phyloP scores from a whole-genome alignment of 108 stramenopile genomes.

The Discostella stelligeroides region DNA sequence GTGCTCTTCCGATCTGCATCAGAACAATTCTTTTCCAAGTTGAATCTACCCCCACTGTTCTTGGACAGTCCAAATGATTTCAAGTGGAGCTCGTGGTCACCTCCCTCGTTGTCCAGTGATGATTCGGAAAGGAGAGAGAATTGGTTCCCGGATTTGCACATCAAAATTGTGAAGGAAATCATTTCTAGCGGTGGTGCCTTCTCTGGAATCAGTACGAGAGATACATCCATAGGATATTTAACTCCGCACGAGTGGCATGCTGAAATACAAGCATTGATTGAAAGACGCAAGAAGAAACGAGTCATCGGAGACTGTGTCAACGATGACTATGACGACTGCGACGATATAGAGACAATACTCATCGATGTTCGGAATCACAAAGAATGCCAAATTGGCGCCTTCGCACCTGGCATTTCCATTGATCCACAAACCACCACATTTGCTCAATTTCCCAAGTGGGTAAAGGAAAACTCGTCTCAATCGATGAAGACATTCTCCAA shows the following conservation, averaged over 20 bases:
- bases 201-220: constrained; percentile 55
- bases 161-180: constrained; percentile 82
- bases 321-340: constrained; percentile 17
- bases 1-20: constrained; percentile 66
- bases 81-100: constrained; percentile 61
- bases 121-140: constrained; percentile 3
- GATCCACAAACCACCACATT: constrained; percentile 55
- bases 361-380: constrained; percentile 87
- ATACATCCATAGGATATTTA: constrained; percentile 75
- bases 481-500: neutral
- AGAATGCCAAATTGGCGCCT: constrained; percentile 78
- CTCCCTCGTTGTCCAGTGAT: constrained; percentile 2
- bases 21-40: constrained; percentile 48
- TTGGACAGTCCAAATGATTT: constrained; percentile 61
- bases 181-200: constrained; percentile 80
- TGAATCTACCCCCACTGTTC: constrained; percentile 38
- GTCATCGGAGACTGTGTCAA: constrained; percentile 6
- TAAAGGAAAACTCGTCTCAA: constrained; percentile 30
- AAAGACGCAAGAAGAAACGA: constrained; percentile 9
- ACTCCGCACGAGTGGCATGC: constrained; percentile 82
- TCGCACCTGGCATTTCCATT: constrained; percentile 44
- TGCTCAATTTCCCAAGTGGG: constrained; percentile 53
- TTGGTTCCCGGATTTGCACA: constrained; percentile 80
- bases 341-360: constrained; percentile 62
- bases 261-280: constrained; percentile 43